Base-by-base conservation (phyloP, 345 rosid genomes). In the Salix purpurea region DNA sequence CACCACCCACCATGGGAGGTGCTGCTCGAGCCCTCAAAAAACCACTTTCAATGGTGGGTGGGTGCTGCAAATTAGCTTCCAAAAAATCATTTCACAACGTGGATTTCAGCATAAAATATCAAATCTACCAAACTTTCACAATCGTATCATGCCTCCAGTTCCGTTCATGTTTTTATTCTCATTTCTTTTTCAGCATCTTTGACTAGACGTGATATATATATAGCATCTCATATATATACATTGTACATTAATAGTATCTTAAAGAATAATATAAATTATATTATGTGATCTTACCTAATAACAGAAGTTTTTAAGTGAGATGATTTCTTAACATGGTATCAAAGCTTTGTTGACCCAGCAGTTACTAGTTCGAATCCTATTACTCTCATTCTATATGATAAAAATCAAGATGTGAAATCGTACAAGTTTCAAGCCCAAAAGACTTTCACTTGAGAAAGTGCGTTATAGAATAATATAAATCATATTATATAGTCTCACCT, bases 321-420 rank as follows among this genome's bases (percentile, higher is more conserved):
- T 34, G 1, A 0, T 0, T 34, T 0, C 0, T 34, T 34, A 34
- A 4, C 6, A 34, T 0, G 1, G 4, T 34, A 5, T 34, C 7
- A 5, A 1, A 34, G 6, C 0, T 34, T 34, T 34, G 6, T 34
- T 34, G 37, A 34, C 6, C 4, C 6, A 34, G 1, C 37, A 6
- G 1, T 34, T 0, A 34, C 37, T 0, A 34, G 37, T 34, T 34
- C 6, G 6, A 34, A 34, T 34, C 6, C 0, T 0, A 34, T 7
- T 0, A 34, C 6, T 5, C 37, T 34, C 1, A 5, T 34, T 34
- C 7, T 34, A 34, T 34, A 0, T 34, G 1, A 34, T 34, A 34
- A 34, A 34, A 34, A 34, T 34, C 37, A 34, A 34, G 37, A 5
- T 5, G 6, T 34, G 37, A 34, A 5, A 4, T 5, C 4, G 0